Conservation (phyloP, 306 rosid species). For the Ormosia semicastrata region DNA sequence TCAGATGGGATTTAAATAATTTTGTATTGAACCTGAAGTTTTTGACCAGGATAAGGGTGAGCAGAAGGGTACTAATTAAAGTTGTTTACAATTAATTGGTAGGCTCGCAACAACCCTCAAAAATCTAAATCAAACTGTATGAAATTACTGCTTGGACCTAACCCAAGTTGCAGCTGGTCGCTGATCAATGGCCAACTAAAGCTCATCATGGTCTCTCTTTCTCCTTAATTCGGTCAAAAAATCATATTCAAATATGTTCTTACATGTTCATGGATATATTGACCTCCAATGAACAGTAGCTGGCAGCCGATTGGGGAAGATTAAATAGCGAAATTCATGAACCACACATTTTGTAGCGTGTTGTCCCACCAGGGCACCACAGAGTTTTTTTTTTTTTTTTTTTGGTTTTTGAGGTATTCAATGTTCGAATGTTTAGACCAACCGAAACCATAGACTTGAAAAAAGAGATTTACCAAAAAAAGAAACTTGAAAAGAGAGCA, state of each 20-base stretch:
- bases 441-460: not conserved
- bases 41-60: slow-evolving; percentile 19
- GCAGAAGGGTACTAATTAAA: slow-evolving; percentile 8
- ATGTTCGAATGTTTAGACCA: not conserved
- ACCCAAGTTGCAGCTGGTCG: slow-evolving; percentile 16
- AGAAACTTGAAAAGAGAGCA: not conserved
- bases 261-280: not conserved
- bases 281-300: not conserved
- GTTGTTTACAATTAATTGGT: not conserved
- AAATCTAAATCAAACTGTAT: not conserved
- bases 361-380: not conserved
- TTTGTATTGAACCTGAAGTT: not conserved
- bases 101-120: not conserved
- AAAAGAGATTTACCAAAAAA: too few species aligned
- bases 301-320: not conserved
- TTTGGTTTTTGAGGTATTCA: not conserved
- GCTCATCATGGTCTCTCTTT: not conserved
- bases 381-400: not conserved
- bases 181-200: slow-evolving; percentile 19
- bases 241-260: slow-evolving; percentile 24
- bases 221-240: slow-evolving; percentile 28
- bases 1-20: not conserved
- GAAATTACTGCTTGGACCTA: slow-evolving; percentile 17
- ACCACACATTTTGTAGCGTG: not conserved
- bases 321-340: not conserved